These are phyloP conservation scores for Deinandra increscens DNA, from an alignment of 129 eudicot genomes.

Conservation along the genomic window DNA sequence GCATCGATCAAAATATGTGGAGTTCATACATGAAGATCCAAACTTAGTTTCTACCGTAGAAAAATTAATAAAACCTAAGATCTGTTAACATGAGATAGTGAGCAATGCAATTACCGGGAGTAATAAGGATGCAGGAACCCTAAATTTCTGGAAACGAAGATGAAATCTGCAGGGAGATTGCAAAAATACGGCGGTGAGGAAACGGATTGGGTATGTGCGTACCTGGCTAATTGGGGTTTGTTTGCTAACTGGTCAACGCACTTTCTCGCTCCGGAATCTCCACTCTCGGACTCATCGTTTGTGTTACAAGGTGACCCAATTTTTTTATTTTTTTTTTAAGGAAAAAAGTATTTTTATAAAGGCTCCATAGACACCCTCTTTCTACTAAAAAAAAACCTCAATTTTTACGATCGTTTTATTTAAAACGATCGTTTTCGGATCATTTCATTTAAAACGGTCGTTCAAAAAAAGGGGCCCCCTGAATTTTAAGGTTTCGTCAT, in stretches of 20 bases:
- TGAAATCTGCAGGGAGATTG: neutral
- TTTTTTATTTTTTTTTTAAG: too few species aligned
- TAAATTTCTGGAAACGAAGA: conserved; percentile 4
- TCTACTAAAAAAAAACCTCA: too few species aligned
- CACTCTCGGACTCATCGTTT: too few species aligned
- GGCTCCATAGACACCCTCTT: too few species aligned
- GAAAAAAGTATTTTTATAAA: too few species aligned
- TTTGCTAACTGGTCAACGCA: neutral
- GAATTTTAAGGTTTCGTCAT: too few species aligned
- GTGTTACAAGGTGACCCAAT: neutral
- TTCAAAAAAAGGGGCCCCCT: too few species aligned
- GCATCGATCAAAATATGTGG: neutral
- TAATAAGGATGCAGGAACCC: conserved; percentile 24
- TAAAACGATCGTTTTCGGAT: too few species aligned
- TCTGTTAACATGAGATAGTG: neutral
- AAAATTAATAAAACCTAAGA: neutral
- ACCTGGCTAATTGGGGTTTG: conserved; percentile 31
- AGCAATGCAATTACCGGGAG: conserved; percentile 25
- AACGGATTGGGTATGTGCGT: conserved; percentile 50
- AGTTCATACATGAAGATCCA: neutral
- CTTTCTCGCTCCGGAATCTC: neutral
- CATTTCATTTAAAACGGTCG: too few species aligned
- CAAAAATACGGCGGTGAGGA: conserved; percentile 14
- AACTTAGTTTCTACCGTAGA: neutral
- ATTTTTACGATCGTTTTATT: too few species aligned